phyloP scores from a whole-genome alignment of 352 stramenopile species.

The Blastocystis sp. region DNA sequence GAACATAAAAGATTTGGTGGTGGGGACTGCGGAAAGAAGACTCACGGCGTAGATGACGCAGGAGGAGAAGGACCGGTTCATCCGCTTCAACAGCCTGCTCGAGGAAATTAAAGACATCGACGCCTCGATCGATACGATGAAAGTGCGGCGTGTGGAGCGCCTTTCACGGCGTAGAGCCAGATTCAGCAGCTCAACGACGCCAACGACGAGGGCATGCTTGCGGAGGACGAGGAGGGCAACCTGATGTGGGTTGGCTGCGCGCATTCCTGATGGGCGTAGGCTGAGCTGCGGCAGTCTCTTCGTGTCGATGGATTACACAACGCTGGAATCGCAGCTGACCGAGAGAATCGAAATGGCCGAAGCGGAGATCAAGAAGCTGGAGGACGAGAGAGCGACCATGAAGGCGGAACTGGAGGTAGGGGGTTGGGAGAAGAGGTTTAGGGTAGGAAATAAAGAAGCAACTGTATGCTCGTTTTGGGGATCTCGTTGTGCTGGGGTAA shows the following conservation, averaged over 20 bases:
- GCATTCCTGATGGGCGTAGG: neutral
- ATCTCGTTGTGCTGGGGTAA: constrained; percentile 68
- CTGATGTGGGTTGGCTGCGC: neutral
- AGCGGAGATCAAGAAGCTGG: constrained; percentile 32
- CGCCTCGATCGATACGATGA: constrained; percentile 50
- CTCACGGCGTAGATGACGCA: constrained; percentile 50
- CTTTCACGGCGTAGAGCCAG: constrained; percentile 16
- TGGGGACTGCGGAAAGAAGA: neutral
- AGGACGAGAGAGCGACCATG: constrained; percentile 33
- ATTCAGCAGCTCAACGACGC: constrained; percentile 31
- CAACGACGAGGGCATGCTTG: constrained; percentile 56
- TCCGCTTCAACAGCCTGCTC: constrained; percentile 47
- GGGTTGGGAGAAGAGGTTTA: neutral
- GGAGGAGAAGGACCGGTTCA: constrained; percentile 59
- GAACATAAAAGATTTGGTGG: constrained; percentile 17
- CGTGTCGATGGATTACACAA: constrained; percentile 31
- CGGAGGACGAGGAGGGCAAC: constrained; percentile 58
- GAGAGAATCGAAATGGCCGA: constrained; percentile 21
- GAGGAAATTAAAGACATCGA: constrained; percentile 66
- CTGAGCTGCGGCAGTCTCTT: constrained; percentile 53
- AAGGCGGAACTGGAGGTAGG: constrained; percentile 47
- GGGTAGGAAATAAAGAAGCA: constrained; percentile 59
- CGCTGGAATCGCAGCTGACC: constrained; percentile 18
- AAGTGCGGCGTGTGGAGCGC: neutral
- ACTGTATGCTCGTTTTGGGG: constrained; percentile 61